Evolutionary conservation across 2,329 filamentous ascomycete genomes (phyloP).

Genomic region (Hypomyces perniciosus): DNA sequence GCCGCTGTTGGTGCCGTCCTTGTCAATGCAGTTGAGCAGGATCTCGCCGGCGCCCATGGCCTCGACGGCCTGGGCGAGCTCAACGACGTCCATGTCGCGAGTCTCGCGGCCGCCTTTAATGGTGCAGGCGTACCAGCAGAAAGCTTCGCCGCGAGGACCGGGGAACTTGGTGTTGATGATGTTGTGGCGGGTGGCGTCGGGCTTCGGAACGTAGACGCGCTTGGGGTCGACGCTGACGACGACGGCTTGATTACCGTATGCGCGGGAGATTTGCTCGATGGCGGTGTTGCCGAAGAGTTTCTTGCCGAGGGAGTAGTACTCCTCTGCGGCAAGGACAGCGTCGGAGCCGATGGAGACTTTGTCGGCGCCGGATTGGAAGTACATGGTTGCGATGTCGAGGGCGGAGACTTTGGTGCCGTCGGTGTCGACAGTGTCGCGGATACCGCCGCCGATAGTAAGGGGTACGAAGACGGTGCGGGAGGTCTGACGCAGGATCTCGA

Average conservation of each 20-base stretch:
- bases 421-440: constrained; percentile 84
- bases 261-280: constrained; percentile 88
- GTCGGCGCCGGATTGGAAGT: constrained; percentile 95
- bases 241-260: constrained; percentile 94
- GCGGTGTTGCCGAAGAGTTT: constrained; percentile 75
- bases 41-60: constrained; percentile 95
- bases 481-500: constrained; percentile 81
- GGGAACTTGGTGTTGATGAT: constrained; percentile 64
- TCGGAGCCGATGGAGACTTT: constrained; percentile 97
- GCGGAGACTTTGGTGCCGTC: constrained; percentile 84
- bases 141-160: constrained; percentile 69
- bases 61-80: constrained; percentile 83
- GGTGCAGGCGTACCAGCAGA: constrained; percentile 97
- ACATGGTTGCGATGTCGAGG: constrained; percentile 89
- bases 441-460: constrained; percentile 90
- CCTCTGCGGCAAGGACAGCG: constrained; percentile 86
- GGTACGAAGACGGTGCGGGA: constrained; percentile 94
- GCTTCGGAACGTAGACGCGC: constrained; percentile 74
- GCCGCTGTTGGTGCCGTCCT: constrained; percentile 87
- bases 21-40: constrained; percentile 94
- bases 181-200: constrained; percentile 64
- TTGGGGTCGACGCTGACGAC: constrained; percentile 94
- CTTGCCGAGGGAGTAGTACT: constrained; percentile 69
- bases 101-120: constrained; percentile 93
- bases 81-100: constrained; percentile 86